These are phyloP conservation scores for Glonium stellatum DNA, from an alignment of 495 filamentous ascomycete species.

Conservation along the genomic window DNA sequence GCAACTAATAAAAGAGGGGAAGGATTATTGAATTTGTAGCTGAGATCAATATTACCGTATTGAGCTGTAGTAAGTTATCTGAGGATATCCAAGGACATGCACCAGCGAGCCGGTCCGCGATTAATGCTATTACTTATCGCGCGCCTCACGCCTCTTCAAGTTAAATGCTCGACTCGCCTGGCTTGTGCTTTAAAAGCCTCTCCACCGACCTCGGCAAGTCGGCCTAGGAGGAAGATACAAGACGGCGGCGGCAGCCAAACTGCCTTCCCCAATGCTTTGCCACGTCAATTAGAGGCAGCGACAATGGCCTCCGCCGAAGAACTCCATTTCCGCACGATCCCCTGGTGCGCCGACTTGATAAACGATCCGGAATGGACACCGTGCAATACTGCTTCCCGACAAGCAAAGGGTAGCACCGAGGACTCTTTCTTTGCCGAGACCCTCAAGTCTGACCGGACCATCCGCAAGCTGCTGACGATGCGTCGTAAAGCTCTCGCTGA, in stretches of 20 bases:
- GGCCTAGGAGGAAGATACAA: neutral
- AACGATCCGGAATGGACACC: slow-evolving; percentile 36
- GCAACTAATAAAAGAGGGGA: too few species aligned
- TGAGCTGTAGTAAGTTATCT: too few species aligned
- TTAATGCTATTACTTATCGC: too few species aligned
- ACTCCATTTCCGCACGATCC: slow-evolving; percentile 43
- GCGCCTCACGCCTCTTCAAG: neutral
- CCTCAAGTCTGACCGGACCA: slow-evolving; percentile 46
- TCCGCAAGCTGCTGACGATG: slow-evolving; percentile 45
- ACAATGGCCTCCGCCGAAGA: neutral
- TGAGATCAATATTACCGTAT: too few species aligned
- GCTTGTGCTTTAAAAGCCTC: neutral
- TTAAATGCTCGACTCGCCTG: neutral
- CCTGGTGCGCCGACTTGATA: slow-evolving; percentile 52
- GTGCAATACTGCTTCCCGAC: slow-evolving; percentile 38
- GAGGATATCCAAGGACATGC: too few species aligned
- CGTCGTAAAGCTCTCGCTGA: slow-evolving; percentile 24
- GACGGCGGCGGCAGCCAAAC: neutral
- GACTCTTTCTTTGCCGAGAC: slow-evolving; percentile 53
- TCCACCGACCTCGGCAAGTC: neutral
- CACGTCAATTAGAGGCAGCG: neutral
- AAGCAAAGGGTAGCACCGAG: slow-evolving; percentile 39
- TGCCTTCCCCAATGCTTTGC: neutral
- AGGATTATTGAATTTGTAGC: too few species aligned
- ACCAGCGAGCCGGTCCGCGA: too few species aligned